These are phyloP conservation scores for Gamarada debralockiae DNA, from an alignment of 495 filamentous ascomycete species.

Conservation along the genomic window DNA sequence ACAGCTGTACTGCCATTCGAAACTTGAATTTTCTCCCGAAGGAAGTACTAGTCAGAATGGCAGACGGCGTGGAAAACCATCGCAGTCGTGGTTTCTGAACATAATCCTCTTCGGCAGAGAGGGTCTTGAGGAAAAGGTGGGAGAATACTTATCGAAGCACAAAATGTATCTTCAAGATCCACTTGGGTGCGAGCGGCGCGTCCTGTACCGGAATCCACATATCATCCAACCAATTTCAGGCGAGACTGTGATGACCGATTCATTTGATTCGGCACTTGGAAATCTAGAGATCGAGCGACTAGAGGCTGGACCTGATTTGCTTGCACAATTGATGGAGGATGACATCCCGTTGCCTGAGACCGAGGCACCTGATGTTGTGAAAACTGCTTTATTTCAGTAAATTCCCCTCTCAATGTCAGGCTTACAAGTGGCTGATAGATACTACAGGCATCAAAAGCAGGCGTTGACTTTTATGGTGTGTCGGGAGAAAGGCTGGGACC, in stretches of 20 bases:
- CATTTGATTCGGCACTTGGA: constrained; percentile 1
- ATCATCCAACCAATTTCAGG: not conserved
- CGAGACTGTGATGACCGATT: constrained; percentile 4
- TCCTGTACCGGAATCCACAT: constrained; percentile 65
- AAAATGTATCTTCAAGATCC: constrained; percentile 60
- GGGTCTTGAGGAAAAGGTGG: too few relatives aligned
- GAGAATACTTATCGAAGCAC: too few relatives aligned
- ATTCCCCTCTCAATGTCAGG: constrained; percentile 58
- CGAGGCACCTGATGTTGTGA: constrained; percentile 4
- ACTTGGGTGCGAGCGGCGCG: constrained; percentile 52
- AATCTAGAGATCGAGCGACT: constrained; percentile 36
- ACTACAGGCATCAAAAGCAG: too few relatives aligned
- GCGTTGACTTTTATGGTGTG: too few relatives aligned
- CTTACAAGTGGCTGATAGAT: too few relatives aligned
- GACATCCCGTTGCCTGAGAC: constrained; percentile 52
- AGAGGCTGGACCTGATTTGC: constrained; percentile 30
- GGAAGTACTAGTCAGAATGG: too few relatives aligned
- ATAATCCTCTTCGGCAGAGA: too few relatives aligned
- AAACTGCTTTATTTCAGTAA: constrained; percentile 77
- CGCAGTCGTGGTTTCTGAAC: too few relatives aligned
- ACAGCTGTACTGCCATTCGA: too few relatives aligned
- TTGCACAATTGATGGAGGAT: constrained; percentile 29
- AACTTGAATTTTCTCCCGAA: too few relatives aligned
- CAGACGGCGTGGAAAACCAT: too few relatives aligned
- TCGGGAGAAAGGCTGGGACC: too few relatives aligned